Conservation (phyloP, 805 yeast genomes). For the Saccharomycopsis oosterbeekiorum region DNA sequence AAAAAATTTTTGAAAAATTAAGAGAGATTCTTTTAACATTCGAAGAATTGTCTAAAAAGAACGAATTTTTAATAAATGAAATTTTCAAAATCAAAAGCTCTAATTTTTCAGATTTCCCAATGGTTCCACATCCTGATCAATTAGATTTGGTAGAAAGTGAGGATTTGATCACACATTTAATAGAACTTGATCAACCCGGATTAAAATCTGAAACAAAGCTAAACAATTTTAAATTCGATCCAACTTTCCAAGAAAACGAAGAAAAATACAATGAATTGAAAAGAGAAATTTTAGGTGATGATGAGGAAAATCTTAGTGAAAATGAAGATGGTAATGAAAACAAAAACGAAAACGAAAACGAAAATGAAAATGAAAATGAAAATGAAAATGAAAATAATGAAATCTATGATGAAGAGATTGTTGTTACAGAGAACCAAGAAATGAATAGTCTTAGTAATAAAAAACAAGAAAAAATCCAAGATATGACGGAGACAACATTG, state of each 20-base stretch:
- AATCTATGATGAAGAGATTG: constrained; percentile 18
- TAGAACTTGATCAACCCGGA: constrained; percentile 41
- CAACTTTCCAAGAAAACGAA: constrained; percentile 41
- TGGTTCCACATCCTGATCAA: constrained; percentile 29
- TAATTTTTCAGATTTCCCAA: constrained; percentile 31
- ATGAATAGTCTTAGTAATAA: constrained; percentile 8
- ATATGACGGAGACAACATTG: constrained; percentile 58
- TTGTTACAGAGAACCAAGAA: constrained; percentile 9
- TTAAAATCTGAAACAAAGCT: constrained; percentile 37
- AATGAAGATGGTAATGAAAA: constrained; percentile 19
- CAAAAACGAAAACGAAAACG: constrained; percentile 31
- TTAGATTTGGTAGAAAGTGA: constrained; percentile 58
- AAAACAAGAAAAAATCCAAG: constrained; percentile 32
- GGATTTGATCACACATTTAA: constrained; percentile 45
- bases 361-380: constrained; percentile 29
- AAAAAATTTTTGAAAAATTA: constrained; percentile 46
- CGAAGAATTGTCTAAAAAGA: constrained; percentile 28
- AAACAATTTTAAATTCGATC: constrained; percentile 43
- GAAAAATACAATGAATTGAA: constrained; percentile 34
- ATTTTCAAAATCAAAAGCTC: constrained; percentile 41
- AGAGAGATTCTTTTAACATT: constrained; percentile 35
- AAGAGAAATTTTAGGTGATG: constrained; percentile 37
- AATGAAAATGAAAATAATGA: constrained; percentile 30
- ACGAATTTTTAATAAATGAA: constrained; percentile 38
- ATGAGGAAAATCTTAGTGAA: constrained; percentile 13